Conservation (phyloP, 2,329 filamentous ascomycete genomes). For the Trichophyton simii region DNA sequence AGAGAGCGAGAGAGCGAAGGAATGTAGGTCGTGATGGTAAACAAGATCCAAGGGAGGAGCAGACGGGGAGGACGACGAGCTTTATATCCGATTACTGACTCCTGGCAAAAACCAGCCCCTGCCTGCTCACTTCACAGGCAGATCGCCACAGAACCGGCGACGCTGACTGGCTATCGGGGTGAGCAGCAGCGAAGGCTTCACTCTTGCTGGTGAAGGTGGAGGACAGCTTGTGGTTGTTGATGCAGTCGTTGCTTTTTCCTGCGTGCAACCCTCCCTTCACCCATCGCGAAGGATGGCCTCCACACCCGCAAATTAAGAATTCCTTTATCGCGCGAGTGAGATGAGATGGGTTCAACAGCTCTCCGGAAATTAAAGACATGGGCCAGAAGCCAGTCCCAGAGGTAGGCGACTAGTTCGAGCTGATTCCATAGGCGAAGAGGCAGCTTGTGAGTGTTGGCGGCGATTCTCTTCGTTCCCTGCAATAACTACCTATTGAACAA, state of each 20-base stretch:
- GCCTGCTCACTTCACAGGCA: not conserved
- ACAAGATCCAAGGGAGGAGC: not conserved
- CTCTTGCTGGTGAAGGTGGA: not conserved
- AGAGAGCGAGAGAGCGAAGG: no score
- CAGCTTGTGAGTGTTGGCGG: not conserved
- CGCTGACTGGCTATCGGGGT: not conserved
- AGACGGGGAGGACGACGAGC: not conserved
- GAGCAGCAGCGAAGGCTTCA: not conserved
- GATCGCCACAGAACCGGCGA: not conserved
- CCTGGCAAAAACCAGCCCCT: not conserved
- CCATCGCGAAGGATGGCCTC: no score
- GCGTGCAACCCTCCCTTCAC: not conserved
- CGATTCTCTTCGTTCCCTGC: not conserved
- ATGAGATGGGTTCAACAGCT: no score
- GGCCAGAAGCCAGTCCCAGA: no score
- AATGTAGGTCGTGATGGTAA: no score
- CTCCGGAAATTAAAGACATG: no score
- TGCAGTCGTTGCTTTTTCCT: not conserved
- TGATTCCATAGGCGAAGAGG: not conserved
- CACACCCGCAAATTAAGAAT: no score
- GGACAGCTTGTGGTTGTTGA: no score
- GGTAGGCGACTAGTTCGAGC: no score
- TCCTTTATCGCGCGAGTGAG: no score
- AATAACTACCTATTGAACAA: no score
- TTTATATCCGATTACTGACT: not conserved